Conservation (phyloP, 306 rosid genomes). For the Arachis stenosperma region DNA sequence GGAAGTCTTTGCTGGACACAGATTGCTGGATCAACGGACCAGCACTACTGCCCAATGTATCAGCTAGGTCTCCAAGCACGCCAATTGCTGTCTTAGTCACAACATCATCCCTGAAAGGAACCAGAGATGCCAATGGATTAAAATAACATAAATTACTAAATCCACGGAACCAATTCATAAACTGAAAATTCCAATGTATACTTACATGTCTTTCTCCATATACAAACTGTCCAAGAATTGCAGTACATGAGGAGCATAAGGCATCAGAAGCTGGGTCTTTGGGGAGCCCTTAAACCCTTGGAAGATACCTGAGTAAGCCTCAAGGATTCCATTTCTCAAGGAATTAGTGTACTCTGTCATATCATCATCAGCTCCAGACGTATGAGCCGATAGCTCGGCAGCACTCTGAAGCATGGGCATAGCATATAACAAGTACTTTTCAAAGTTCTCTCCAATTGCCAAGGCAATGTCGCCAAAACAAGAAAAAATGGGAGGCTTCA, state of each 20-base stretch:
- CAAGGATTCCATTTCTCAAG: slow-evolving; percentile 88
- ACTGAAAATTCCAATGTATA: slow-evolving; percentile 11
- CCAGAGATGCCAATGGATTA: neutral
- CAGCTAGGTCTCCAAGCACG: slow-evolving; percentile 91
- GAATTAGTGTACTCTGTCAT: slow-evolving; percentile 91
- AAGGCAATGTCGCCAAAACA: slow-evolving; percentile 95
- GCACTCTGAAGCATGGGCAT: slow-evolving; percentile 99
- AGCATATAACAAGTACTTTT: slow-evolving; percentile 86
- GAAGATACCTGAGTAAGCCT: slow-evolving; percentile 92
- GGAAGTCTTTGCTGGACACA: slow-evolving; percentile 82
- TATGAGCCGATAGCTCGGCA: slow-evolving; percentile 82
- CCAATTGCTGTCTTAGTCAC: slow-evolving; percentile 92
- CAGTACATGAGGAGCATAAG: slow-evolving; percentile 80
- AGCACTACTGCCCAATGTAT: slow-evolving; percentile 76
- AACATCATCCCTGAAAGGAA: slow-evolving; percentile 75
- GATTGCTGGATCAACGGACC: slow-evolving; percentile 83
- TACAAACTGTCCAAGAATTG: slow-evolving; percentile 92
- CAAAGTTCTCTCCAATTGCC: slow-evolving; percentile 92
- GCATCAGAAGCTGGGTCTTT: slow-evolving; percentile 84
- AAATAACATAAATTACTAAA: slow-evolving; percentile 16
- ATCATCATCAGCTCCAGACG: slow-evolving; percentile 79
- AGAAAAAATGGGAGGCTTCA: slow-evolving; percentile 95
- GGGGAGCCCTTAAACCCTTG: slow-evolving; percentile 95
- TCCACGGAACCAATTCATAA: neutral
- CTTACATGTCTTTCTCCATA: slow-evolving; percentile 89